Base-by-base conservation (phyloP, 257 asterid genomes). In the Handroanthus guayacan region DNA sequence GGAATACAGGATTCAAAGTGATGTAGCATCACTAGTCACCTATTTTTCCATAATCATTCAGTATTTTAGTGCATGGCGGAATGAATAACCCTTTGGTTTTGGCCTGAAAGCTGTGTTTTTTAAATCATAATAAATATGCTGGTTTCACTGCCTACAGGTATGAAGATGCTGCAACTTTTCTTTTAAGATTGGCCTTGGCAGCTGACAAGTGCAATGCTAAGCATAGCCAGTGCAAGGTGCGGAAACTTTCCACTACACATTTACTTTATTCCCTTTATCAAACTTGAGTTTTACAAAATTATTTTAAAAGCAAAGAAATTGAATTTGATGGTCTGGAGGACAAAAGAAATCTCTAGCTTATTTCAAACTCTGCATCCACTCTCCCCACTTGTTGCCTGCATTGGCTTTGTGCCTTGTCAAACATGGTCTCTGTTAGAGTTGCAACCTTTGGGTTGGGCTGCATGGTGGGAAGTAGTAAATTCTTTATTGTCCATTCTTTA, bases 211-310 rank as follows among this genome's bases (percentile, higher is more conserved):
- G 93, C 89, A 91, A 80, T 75, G 96, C 98, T 71, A 84, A 93
- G 12, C 97, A 95, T 73, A 95, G 97, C 93, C 99, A 93, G 84
- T 78, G 96, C 93, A 95, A 95, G 97, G 99, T 91, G 75, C n/a
- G 56, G 69, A 75, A 62, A 7, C 56, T 76, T 83, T 67, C 47
- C 67, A 51, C 65, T 5, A 60, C 68, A 69, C 75, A 31, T 75
- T 41, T 61, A 43, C 66, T 50, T 41, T 51, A 71, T 31, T 60
- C 13, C 36, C 77, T 75, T 31, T 60, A 37, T 74, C 56, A 18
- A 47, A 41, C 48, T 38, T 57, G 16, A 47, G 55, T 36, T 44
- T 17, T 52, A 51, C 56, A 56, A 20, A n/a, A 9, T 51, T 45
- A 44, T 57, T 20, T 39, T 50, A 41, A 61, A 57, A 9, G 41